phyloP scores from a whole-genome alignment of 1,139 yeast species.

The Yarrowia galli region DNA sequence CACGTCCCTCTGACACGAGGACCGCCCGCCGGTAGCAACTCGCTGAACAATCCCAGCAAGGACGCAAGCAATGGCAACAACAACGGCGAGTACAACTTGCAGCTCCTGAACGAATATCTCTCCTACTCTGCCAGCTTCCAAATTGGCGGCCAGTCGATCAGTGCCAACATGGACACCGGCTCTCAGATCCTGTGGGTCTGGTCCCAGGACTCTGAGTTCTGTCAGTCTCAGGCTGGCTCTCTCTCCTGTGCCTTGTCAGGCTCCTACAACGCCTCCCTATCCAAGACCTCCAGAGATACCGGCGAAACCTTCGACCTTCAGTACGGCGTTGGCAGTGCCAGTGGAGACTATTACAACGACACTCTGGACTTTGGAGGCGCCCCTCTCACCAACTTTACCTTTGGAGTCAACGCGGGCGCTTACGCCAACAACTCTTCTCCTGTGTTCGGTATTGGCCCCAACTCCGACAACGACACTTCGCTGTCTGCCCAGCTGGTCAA shows the following conservation, averaged over 20 bases:
- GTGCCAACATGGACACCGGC: neutral
- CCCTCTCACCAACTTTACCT: neutral
- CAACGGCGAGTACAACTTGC: neutral
- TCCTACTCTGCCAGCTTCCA: neutral
- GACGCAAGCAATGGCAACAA: too few species aligned
- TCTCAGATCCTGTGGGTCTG: slow-evolving; percentile 12
- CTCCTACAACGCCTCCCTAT: too few species aligned
- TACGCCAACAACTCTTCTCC: neutral
- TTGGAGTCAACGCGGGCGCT: neutral
- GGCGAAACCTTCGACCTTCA: neutral
- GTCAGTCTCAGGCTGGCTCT: neutral
- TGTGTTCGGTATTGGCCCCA: slow-evolving; percentile 15
- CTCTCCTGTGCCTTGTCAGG: too few species aligned
- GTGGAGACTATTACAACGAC: neutral
- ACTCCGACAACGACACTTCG: neutral
- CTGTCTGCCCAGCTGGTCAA: neutral
- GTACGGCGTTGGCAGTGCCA: slow-evolving; percentile 1
- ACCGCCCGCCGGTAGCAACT: neutral
- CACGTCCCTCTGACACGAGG: neutral
- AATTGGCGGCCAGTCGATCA: neutral
- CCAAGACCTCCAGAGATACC: neutral
- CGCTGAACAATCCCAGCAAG: neutral
- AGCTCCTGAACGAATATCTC: neutral
- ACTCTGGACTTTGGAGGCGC: neutral
- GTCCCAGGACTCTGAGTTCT: slow-evolving; percentile 1